Evolutionary conservation across 2,329 filamentous ascomycete species (phyloP).

Genomic region (Cladosporium sp.): DNA sequence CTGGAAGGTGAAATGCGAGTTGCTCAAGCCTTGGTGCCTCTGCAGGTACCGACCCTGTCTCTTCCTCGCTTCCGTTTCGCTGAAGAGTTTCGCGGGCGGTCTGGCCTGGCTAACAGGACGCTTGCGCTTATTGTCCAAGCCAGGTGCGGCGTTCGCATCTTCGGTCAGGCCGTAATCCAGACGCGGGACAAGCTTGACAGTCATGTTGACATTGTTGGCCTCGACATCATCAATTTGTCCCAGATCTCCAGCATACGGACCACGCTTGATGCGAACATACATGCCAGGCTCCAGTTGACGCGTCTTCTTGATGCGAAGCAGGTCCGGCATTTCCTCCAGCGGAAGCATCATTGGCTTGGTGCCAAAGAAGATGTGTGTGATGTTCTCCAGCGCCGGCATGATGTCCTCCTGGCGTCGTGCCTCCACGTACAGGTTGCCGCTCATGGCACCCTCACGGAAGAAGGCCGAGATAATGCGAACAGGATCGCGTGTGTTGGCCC

Average conservation of each 20-base stretch:
- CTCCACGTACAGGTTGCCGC: constrained; percentile 93
- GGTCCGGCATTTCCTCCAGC: constrained; percentile 95
- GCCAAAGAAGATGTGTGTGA: constrained; percentile 85
- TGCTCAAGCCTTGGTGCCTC: constrained; percentile 44
- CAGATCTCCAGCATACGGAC: constrained; percentile 82
- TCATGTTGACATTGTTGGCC: constrained; percentile 84
- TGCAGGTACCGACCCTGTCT: constrained; percentile 64
- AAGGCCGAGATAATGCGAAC: constrained; percentile 86
- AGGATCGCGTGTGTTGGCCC: constrained; percentile 70
- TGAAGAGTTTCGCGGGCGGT: constrained; percentile 68
- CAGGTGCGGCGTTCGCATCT: constrained; percentile 53
- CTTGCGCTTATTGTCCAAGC: constrained; percentile 66
- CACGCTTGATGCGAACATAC: constrained; percentile 82
- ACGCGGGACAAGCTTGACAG: constrained; percentile 81
- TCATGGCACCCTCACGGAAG: constrained; percentile 83
- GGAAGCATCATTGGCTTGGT: constrained; percentile 84
- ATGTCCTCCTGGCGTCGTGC: constrained; percentile 84
- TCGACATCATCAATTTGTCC: constrained; percentile 91
- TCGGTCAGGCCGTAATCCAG: constrained; percentile 89
- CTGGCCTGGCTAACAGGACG: constrained; percentile 42
- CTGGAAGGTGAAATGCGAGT: constrained; percentile 77
- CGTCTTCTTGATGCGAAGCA: constrained; percentile 85
- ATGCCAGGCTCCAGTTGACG: constrained; percentile 79
- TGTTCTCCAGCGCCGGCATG: constrained; percentile 71
- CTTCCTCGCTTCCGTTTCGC: constrained; percentile 87